Conservation (phyloP, 2,329 filamentous ascomycete genomes). For the Penicillium sp. region DNA sequence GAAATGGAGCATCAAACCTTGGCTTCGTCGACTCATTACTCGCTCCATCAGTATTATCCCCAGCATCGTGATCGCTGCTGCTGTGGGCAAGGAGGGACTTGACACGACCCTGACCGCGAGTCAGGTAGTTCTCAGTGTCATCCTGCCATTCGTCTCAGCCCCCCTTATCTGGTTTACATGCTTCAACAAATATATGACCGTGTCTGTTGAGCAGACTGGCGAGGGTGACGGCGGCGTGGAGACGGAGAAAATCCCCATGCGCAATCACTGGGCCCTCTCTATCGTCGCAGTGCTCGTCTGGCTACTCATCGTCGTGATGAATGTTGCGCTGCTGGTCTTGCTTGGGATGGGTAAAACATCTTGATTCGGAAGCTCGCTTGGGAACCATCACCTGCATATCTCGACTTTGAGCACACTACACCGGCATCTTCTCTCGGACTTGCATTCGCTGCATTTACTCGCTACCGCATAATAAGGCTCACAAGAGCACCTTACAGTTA, state of each 20-base stretch:
- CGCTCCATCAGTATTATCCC: slow-evolving; percentile 78
- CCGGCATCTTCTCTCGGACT: background rate
- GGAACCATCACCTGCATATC: background rate
- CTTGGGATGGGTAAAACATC: slow-evolving; percentile 54
- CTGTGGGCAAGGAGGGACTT: slow-evolving; percentile 69
- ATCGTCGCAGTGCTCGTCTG: slow-evolving; percentile 63
- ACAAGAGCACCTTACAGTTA: background rate
- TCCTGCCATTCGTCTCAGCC: slow-evolving; percentile 77
- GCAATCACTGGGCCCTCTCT: slow-evolving; percentile 66
- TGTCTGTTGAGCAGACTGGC: slow-evolving; percentile 48
- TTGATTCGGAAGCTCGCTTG: background rate
- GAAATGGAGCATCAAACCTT: slow-evolving; percentile 70
- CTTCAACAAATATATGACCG: slow-evolving; percentile 75
- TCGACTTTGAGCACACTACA: background rate
- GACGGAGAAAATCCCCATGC: slow-evolving; percentile 58
- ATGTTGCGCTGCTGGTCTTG: slow-evolving; percentile 71
- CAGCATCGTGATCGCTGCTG: slow-evolving; percentile 77
- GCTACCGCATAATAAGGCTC: background rate
- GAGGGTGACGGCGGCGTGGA: slow-evolving; percentile 29
- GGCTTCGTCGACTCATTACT: slow-evolving; percentile 75
- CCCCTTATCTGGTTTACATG: slow-evolving; percentile 85
- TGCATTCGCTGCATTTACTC: background rate
- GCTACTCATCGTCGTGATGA: slow-evolving; percentile 73
- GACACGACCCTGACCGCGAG: slow-evolving; percentile 69
- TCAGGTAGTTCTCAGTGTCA: slow-evolving; percentile 75